A percentile compares a stretch with the other conserved stretches of the same genome.
These are phyloP conservation scores for Oryza punctata DNA, from an alignment of 176 grass and related monocot species.

Conservation along the genomic window DNA sequence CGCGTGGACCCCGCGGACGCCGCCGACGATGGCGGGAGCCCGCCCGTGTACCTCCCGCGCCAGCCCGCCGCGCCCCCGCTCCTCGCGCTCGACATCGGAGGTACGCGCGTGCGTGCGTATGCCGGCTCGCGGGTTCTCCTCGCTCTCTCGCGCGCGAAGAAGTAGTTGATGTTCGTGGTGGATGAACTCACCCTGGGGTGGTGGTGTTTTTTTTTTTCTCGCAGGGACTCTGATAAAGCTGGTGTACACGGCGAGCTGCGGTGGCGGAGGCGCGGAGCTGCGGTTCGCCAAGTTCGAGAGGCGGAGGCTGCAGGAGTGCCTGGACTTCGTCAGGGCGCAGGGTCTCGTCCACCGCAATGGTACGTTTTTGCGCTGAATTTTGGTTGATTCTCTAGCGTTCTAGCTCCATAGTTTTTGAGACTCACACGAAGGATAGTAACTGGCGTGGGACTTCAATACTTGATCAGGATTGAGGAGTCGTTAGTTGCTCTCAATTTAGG, in stretches of 20 bases:
- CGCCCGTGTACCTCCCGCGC: conserved; percentile 80
- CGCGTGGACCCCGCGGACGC: conserved; percentile 35
- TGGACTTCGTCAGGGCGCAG: conserved; percentile 59
- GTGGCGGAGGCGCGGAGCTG: conserved; percentile 58
- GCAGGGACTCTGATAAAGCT: conserved; percentile 93
- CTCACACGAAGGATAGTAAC: background rate
- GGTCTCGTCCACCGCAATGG: conserved; percentile 61
- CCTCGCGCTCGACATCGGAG: conserved; percentile 90
- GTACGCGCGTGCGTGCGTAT: no score
- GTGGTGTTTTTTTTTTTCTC: background rate
- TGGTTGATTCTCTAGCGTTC: background rate
- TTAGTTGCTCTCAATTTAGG: background rate
- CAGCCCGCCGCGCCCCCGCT: conserved; percentile 64
- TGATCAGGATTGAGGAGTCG: background rate
- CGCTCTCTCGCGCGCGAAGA: no score
- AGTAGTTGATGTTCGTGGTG: no score
- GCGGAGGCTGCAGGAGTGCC: conserved; percentile 74
- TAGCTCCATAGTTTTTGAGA: no score
- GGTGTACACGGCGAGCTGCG: conserved; percentile 68
- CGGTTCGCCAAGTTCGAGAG: conserved; percentile 87
- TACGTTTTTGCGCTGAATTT: conserved; percentile 1
- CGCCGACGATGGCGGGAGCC: conserved; percentile 33
- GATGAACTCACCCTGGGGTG: background rate
- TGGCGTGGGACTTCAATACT: background rate
- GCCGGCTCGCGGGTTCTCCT: no score